These are phyloP conservation scores for Fraxinus nigra DNA, from an alignment of 305 asterid species.

Conservation along the genomic window DNA sequence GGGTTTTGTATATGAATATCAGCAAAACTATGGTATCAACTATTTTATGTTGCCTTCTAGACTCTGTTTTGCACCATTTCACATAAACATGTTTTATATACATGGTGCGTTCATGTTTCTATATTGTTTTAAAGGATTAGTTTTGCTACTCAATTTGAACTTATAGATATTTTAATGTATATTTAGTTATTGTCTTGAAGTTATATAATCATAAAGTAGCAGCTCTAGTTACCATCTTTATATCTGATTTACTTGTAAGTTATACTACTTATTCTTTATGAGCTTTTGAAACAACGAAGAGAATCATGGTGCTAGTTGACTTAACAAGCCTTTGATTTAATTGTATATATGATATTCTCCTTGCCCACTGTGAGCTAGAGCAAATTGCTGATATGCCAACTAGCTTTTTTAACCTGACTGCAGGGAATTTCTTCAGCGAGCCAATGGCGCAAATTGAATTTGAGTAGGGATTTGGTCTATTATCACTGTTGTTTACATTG, in stretches of 20 bases:
- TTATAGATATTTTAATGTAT: not conserved
- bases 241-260: not conserved
- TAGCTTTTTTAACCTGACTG: not conserved
- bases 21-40: not conserved
- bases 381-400: not conserved
- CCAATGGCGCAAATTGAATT: not conserved
- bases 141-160: not conserved
- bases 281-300: not conserved
- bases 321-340: not conserved
- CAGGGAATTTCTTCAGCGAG: slow-evolving; percentile 8
- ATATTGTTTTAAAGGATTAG: not conserved
- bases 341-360: not conserved
- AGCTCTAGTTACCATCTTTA: not conserved
- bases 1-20: not conserved
- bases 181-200: not conserved
- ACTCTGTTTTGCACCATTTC: slow-evolving; percentile 1
- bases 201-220: not conserved
- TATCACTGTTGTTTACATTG: slow-evolving; percentile 2
- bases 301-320: not conserved
- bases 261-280: not conserved
- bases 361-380: not conserved
- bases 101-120: not conserved
- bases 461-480: not conserved
- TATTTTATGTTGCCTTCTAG: not conserved
- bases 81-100: not conserved